Evolutionary conservation across 352 stramenopile species (phyloP), one percentile per base, ranked within the genome.

Genomic region (Pythium vanterpoolii): DNA sequence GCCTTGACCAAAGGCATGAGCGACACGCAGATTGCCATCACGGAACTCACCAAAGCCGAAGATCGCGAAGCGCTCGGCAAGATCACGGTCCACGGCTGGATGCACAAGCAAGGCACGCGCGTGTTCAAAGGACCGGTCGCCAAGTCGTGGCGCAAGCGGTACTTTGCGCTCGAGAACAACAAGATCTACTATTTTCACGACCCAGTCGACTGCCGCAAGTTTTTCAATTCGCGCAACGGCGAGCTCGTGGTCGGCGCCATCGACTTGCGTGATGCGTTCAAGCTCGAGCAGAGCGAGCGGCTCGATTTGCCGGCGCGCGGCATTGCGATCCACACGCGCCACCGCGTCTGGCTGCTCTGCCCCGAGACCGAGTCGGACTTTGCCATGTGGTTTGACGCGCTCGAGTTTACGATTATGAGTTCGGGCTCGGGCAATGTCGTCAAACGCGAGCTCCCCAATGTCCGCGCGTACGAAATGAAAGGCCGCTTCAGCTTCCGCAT

Each of bases 151-250:
- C 91, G 91, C 60, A 79, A 81, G 26, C 86, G 86, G 21, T 95
- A 93, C 70, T 95, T 95, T 61, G 79, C 86, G 23, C 66, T 95
- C 1, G 86, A 95, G 60, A 90, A 87, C 64, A 78, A 83, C 68
- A 93, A 93, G 75, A 92, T 95, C 66, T 95, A 87, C 72, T 95
- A 95, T 68, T 95, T 95, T 70, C 83, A 93, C 61, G 89, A 72
- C 50, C 83, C 93, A 50, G 48, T 91, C 13, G 86, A 95, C 52
- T 95, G 86, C 61, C 83, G 86, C 5, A 83, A 92, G 68, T 95
- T 93, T 66, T 95, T 95, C 45, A 91, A 79, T 45, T 93, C 83
- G 39, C 83, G 86, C 11, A 95, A 95, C 45, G 59, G 82, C 1
- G 86, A 95, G 40, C 52, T 95, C 5, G 86, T 95, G 0, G 79